phyloP scores from a whole-genome alignment of 306 rosid species.

The Oxytropis ochrocephala region DNA sequence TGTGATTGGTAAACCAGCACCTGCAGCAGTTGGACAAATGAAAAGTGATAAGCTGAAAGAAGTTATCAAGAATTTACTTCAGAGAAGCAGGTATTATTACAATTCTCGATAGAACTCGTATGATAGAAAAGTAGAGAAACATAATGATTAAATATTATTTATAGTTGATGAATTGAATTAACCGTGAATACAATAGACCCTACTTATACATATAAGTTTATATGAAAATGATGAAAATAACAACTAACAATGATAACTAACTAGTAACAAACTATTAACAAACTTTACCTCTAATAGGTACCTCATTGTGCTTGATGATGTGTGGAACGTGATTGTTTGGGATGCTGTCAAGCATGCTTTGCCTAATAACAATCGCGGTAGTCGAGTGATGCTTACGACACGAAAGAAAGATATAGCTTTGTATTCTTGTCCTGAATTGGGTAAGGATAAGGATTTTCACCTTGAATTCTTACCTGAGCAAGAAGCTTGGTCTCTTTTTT shows the following conservation, averaged over 20 bases:
- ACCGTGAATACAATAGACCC: no score
- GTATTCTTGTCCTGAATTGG: slow-evolving; percentile 24
- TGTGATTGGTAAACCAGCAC: slow-evolving; percentile 42
- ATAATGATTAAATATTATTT: no score
- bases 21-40: slow-evolving; percentile 32
- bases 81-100: slow-evolving; percentile 9
- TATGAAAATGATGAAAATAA: no score
- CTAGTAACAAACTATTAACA: no score
- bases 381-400: slow-evolving; percentile 50
- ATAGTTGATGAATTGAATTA: no score
- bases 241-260: no score
- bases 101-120: no score
- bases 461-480: slow-evolving; percentile 36
- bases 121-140: no score
- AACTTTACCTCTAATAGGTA: not conserved
- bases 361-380: slow-evolving; percentile 32
- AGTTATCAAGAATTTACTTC: slow-evolving; percentile 34
- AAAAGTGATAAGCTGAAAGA: slow-evolving; percentile 21
- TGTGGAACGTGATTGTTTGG: slow-evolving; percentile 42
- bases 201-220: no score
- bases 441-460: slow-evolving; percentile 27
- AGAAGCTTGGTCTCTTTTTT: slow-evolving; percentile 45
- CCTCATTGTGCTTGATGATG: slow-evolving; percentile 46
- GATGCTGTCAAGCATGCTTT: slow-evolving; percentile 38
- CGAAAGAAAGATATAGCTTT: slow-evolving; percentile 38